phyloP scores from a whole-genome alignment of 208 protist species.

The Trypanosoma rangeli region DNA sequence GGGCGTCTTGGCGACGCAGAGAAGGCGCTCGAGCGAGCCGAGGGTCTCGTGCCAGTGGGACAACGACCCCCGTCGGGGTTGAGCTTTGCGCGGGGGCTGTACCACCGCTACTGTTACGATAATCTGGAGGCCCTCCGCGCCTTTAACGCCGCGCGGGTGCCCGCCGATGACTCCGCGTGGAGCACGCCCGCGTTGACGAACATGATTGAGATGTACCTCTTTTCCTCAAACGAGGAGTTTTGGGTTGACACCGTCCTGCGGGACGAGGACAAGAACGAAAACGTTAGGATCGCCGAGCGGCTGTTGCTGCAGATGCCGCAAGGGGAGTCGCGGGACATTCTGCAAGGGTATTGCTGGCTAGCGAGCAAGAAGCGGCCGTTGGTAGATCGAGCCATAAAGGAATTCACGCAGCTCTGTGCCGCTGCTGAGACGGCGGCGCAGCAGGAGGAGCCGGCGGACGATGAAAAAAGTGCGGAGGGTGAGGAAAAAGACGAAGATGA shows the following conservation, averaged over 20 bases:
- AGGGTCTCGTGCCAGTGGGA: constrained; percentile 29
- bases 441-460: neutral
- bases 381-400: constrained; percentile 75
- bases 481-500: constrained; percentile 56
- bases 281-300: constrained; percentile 76
- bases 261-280: constrained; percentile 61
- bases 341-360: constrained; percentile 81
- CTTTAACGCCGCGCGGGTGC: constrained; percentile 88
- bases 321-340: constrained; percentile 57
- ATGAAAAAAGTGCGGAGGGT: constrained; percentile 25
- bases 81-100: constrained; percentile 86
- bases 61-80: constrained; percentile 70
- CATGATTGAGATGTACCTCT: constrained; percentile 96
- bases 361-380: constrained; percentile 50
- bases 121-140: constrained; percentile 83
- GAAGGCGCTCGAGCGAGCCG: constrained; percentile 49
- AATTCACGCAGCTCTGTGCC: constrained; percentile 49
- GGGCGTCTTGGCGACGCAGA: constrained; percentile 74
- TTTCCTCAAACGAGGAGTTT: constrained; percentile 78
- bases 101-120: constrained; percentile 68
- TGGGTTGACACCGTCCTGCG: constrained; percentile 56
- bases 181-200: constrained; percentile 68
- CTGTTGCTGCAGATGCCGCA: constrained; percentile 78
- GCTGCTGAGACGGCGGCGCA: neutral
- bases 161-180: constrained; percentile 81